Evolutionary conservation across 768 basidiomycete species (phyloP).

Genomic region (Agrocybe pediades): DNA sequence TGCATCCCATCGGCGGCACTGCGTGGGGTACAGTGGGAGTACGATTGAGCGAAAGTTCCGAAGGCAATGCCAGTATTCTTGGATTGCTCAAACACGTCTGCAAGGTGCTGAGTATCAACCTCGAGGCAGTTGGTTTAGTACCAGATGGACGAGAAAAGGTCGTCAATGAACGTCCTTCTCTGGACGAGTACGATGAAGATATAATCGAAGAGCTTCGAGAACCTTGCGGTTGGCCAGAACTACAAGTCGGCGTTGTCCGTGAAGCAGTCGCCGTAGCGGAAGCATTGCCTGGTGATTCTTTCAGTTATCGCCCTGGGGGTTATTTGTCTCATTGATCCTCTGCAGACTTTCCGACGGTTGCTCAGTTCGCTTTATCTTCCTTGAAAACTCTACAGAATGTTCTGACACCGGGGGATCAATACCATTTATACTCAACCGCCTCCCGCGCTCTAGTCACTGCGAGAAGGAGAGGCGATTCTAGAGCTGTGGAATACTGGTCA

Average conservation of each 20-base stretch:
- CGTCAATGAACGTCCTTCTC: constrained; percentile 13
- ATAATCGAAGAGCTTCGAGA: constrained; percentile 43
- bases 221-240: constrained; percentile 89
- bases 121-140: constrained; percentile 67
- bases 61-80: constrained; percentile 85
- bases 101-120: constrained; percentile 78
- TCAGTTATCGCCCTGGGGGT: not conserved
- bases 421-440: constrained; percentile 73
- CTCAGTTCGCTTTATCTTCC: constrained; percentile 88
- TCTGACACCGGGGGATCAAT: constrained; percentile 77
- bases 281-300: constrained; percentile 75
- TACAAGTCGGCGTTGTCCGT: constrained; percentile 91
- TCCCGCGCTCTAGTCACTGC: constrained; percentile 73
- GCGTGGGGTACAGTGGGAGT: constrained; percentile 65
- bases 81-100: constrained; percentile 73
- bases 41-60: constrained; percentile 69
- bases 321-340: constrained; percentile 5
- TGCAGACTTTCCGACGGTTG: constrained; percentile 81
- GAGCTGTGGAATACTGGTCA: constrained; percentile 85
- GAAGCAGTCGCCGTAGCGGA: constrained; percentile 93
- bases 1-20: constrained; percentile 32
- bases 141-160: constrained; percentile 20
- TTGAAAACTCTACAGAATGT: constrained; percentile 72
- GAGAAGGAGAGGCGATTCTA: constrained; percentile 73
- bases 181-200: constrained; percentile 41